Evolutionary conservation across 495 filamentous ascomycete genomes (phyloP), one percentile per base, ranked within the genome.

Genomic region (Astrothelium subdiscretum): DNA sequence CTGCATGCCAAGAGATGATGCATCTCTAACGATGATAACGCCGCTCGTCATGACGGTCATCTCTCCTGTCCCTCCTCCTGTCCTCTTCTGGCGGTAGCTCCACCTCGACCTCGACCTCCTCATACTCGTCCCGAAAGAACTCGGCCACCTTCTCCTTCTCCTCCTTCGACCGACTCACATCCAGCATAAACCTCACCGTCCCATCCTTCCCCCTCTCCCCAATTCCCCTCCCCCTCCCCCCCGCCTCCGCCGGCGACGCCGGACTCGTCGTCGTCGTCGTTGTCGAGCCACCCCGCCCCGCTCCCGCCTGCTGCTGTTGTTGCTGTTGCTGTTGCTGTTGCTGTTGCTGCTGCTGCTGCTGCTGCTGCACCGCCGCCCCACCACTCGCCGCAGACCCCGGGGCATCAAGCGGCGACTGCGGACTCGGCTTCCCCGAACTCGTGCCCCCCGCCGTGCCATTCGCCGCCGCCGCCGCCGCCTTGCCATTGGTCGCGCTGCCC

Each of bases 111-210:
- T 88, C 85, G 65, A 83, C 83, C 71, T 95, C 88, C 67, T 95
- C 90, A 71, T 85, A 86, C 68, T 91, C 89, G 32, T 85, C 83
- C 62, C 82, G 83, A 70, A 86, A 88, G 70, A 84, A 88, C 60
- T 83, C 77, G 12, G 80, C 77, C 12, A 94, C 87, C 8, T 79
- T 74, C 18, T 78, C 76, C 67, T 83, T 82, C 76, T 98, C 94
- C 22, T 77, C 79, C 40, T 79, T 80, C 13, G 90, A 92, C 59
- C 87, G 80, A 51, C 82, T 85, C 13, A 87, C 82, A 69, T 97
- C 90, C 31, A 97, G 84, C 78, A 96, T 90, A 70, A 96, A 98
- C 13, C 94, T 85, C 31, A 94, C 81, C 0, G 95, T 95, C 10
- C 87, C 88, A 26, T 90, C 85, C 32, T 83, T 79, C 52, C 82